These are phyloP conservation scores for Pleurotus citrinopileatus DNA, from an alignment of 768 basidiomycete genomes.

Conservation along the genomic window DNA sequence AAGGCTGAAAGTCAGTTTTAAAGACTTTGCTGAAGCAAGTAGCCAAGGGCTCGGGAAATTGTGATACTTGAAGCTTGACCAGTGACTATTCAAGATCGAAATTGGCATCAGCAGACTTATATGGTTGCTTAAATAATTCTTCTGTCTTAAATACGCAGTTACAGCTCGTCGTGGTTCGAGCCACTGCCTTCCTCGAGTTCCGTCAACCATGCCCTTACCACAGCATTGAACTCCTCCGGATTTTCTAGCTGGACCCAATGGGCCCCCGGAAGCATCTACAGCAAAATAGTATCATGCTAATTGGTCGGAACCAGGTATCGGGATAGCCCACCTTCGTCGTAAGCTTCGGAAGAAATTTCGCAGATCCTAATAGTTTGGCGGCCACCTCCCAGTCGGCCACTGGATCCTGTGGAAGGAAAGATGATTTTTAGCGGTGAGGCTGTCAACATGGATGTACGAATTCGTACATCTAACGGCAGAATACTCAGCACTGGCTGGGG, in stretches of 20 bases:
- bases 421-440: background rate
- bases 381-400: conserved; percentile 42
- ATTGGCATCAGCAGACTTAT: too few species aligned
- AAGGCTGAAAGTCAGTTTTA: too few species aligned
- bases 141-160: too few species aligned
- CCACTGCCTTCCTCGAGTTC: conserved; percentile 7
- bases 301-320: background rate
- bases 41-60: too few species aligned
- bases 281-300: background rate
- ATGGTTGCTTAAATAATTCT: too few species aligned
- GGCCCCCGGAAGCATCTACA: conserved; percentile 48
- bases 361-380: conserved; percentile 32
- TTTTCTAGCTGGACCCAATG: conserved; percentile 73
- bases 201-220: conserved; percentile 52
- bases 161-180: conserved; percentile 14
- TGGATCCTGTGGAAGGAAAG: conserved; percentile 33
- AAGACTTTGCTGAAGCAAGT: too few species aligned
- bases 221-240: conserved; percentile 47
- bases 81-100: too few species aligned
- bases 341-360: conserved; percentile 33
- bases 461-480: conserved; percentile 36
- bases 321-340: conserved; percentile 31
- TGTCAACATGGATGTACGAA: background rate
- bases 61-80: too few species aligned
- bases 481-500: conserved; percentile 41